Conservation (phyloP, 2,329 filamentous ascomycete species). For the Aspergillus felis region DNA sequence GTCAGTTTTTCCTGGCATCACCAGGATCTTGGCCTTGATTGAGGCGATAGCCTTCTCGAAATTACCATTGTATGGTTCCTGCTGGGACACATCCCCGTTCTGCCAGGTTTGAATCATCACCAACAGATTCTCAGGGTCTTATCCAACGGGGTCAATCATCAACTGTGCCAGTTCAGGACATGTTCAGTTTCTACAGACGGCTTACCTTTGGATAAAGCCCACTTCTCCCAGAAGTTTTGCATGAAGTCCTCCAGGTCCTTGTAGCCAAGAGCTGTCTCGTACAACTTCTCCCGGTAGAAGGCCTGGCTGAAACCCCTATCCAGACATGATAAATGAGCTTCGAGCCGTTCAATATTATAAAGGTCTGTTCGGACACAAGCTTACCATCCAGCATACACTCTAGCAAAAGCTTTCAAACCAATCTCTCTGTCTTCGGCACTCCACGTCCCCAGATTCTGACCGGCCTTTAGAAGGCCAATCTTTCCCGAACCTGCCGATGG, state of each 20-base stretch:
- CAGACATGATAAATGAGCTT: background rate
- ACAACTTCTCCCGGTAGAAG: conserved; percentile 70
- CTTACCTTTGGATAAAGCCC: conserved; percentile 63
- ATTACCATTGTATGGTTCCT: conserved; percentile 64
- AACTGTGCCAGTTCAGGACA: background rate
- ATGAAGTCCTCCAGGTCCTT: conserved; percentile 70
- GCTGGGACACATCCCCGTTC: conserved; percentile 63
- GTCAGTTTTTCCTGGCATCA: conserved; percentile 69
- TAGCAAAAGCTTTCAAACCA: conserved; percentile 66
- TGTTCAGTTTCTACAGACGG: background rate
- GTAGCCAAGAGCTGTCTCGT: conserved; percentile 61
- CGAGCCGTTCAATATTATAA: background rate
- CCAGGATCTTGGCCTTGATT: conserved; percentile 69
- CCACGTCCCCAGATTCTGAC: conserved; percentile 47
- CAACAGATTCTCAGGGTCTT: conserved; percentile 69
- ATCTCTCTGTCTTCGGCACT: conserved; percentile 50
- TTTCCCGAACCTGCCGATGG: conserved; percentile 50
- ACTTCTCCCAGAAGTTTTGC: conserved; percentile 70
- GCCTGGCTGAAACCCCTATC: conserved; percentile 69
- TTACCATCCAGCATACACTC: conserved; percentile 70
- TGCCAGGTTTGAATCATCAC: conserved; percentile 79
- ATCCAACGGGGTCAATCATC: background rate
- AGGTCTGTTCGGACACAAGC: conserved; percentile 3
- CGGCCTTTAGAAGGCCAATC: conserved; percentile 39
- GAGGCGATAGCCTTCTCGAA: conserved; percentile 62